phyloP scores from a whole-genome alignment of 2,329 filamentous ascomycete genomes.

The Pyrenophora graminea region DNA sequence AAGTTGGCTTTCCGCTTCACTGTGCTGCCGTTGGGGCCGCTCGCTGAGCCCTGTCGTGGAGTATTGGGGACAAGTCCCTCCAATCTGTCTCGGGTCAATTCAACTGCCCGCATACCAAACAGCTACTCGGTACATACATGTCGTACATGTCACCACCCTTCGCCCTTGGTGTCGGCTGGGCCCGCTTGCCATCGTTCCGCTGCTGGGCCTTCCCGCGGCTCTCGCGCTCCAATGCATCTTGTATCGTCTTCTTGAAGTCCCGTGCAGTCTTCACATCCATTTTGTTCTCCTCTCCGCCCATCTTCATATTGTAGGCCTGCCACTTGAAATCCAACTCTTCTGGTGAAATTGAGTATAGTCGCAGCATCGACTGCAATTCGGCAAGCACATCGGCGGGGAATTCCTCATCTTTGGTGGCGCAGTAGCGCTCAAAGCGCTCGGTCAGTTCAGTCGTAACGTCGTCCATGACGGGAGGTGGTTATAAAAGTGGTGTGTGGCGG shows the following conservation, averaged over 20 bases:
- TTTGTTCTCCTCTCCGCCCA: conserved; percentile 78
- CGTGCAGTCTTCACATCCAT: conserved; percentile 72
- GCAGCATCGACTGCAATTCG: conserved; percentile 84
- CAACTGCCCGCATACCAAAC: background rate
- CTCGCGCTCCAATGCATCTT: conserved; percentile 80
- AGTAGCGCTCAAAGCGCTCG: conserved; percentile 66
- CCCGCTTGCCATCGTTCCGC: conserved; percentile 64
- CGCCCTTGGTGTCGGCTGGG: conserved; percentile 62
- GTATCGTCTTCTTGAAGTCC: conserved; percentile 83
- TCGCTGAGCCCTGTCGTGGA: conserved; percentile 46
- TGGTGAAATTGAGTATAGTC: conserved; percentile 76
- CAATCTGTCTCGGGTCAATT: conserved; percentile 43
- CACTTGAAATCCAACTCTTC: conserved; percentile 98
- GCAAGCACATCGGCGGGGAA: conserved; percentile 77
- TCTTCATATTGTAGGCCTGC: conserved; percentile 96
- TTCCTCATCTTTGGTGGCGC: conserved; percentile 52
- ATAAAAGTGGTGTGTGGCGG: conserved; percentile 7
- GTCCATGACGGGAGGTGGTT: conserved; percentile 49
- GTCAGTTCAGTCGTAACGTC: conserved; percentile 59
- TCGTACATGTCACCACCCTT: conserved; percentile 73
- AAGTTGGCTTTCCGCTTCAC: conserved; percentile 60
- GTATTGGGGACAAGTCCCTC: conserved; percentile 54
- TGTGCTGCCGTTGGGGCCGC: conserved; percentile 51
- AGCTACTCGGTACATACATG: conserved; percentile 59
- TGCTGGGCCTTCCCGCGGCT: conserved; percentile 68